Evolutionary conservation across 805 yeast genomes (phyloP), one percentile per base, ranked within the genome.

Genomic region (Schizosaccharomyces cryophilus): DNA sequence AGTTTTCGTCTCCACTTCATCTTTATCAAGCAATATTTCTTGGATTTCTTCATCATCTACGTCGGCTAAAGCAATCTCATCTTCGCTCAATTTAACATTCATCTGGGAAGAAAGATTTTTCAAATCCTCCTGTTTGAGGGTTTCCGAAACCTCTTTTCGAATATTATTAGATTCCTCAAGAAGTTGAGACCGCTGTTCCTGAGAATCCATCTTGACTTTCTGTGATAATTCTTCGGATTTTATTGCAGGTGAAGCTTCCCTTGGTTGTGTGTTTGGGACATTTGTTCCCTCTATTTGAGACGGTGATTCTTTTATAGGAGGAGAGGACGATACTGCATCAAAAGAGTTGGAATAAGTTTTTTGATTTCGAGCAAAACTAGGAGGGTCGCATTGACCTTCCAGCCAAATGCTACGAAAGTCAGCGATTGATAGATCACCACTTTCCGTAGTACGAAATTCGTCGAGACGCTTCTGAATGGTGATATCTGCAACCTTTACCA

Each of bases 401-500:
- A 74, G 69, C 45, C 67, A 64, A 7, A 73, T 70, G 45, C 65
- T 78, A 66, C 97, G 77, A 68, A 93, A 90, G 55, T 80, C 83
- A 56, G 78, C 76, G 21, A 93, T 82, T 0, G 95, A 80, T 63
- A 90, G 71, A 9, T 74, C 73, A 0, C 87, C 95, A 0, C 95
- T 81, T 19, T 78, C 74, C 0, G 97, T 88, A 61, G 76, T 75
- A 65, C 81, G 83, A 69, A 93, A 93, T 72, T 93, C 99, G 66
- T 84, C 84, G 65, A 93, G 77, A 65, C 99, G 78, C 65, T 86
- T 79, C 69, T 93, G 97, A 59, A 93, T 77, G 0, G 99, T 94
- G 63, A 85, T 93, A 67, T 87, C 95, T 5, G 95, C 96, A 30
- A 93, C 89, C 69, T 87, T 95, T 1, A 97, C 90, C 6, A 93